Evolutionary conservation across 2,329 filamentous ascomycete species (phyloP).

Genomic region (Lachnellula hyalina): DNA sequence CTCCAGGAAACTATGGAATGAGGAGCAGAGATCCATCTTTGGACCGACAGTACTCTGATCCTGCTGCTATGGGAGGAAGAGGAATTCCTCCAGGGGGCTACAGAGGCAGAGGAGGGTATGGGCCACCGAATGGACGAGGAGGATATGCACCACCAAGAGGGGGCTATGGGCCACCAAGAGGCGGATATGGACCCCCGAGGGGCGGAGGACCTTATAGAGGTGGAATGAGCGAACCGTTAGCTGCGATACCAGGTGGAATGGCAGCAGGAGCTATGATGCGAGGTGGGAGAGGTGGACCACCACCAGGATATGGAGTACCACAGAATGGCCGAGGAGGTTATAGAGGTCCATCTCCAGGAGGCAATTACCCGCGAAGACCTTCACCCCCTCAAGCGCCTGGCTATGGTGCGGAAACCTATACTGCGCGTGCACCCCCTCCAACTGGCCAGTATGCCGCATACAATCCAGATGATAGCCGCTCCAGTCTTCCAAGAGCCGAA

Average conservation of each 20-base stretch:
- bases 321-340: slow-evolving; percentile 14
- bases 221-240: slow-evolving; percentile 24
- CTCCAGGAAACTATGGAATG: slow-evolving; percentile 30
- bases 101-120: slow-evolving; percentile 36
- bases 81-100: slow-evolving; percentile 21
- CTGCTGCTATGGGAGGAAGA: slow-evolving; percentile 25
- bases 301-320: slow-evolving; percentile 33
- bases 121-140: slow-evolving; percentile 49
- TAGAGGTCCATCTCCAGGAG: slow-evolving; percentile 10
- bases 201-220: slow-evolving; percentile 15
- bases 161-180: slow-evolving; percentile 38
- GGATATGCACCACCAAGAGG: slow-evolving; percentile 41
- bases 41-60: slow-evolving; percentile 37
- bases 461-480: slow-evolving; percentile 18
- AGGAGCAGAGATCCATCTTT: slow-evolving; percentile 45
- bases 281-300: slow-evolving; percentile 38
- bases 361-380: slow-evolving; percentile 21
- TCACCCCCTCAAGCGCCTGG: slow-evolving; percentile 15
- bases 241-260: slow-evolving; percentile 22
- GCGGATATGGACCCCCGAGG: slow-evolving; percentile 38
- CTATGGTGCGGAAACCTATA: slow-evolving; percentile 13
- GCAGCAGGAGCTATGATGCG: slow-evolving; percentile 37
- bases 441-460: slow-evolving; percentile 25
- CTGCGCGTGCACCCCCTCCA: slow-evolving; percentile 9
- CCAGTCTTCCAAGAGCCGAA: slow-evolving; percentile 52